Conservation (phyloP, 1,284 basidiomycete genomes). For the Polyporus tsugae region DNA sequence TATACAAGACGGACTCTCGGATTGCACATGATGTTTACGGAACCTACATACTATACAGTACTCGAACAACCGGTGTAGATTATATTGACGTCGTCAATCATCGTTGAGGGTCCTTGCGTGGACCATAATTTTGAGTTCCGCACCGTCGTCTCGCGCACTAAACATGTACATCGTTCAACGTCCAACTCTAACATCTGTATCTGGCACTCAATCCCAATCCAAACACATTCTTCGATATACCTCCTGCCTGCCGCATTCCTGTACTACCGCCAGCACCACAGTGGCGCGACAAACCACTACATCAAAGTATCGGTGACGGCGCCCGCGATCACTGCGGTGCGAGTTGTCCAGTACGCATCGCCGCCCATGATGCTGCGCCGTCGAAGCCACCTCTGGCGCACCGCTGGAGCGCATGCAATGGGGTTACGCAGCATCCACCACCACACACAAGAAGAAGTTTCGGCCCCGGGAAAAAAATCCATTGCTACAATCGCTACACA, state of each 20-base stretch:
- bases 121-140: too few relatives aligned
- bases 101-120: not conserved
- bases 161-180: not conserved
- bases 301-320: not conserved
- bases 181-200: not conserved
- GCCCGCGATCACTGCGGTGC: not conserved
- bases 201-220: not conserved
- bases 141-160: too few relatives aligned
- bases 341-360: not conserved
- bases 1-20: not conserved
- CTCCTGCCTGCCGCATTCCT: not conserved
- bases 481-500: slow-evolving; percentile 16
- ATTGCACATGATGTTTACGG: not conserved
- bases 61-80: not conserved
- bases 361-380: not conserved
- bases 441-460: slow-evolving; percentile 5
- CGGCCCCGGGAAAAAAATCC: slow-evolving; percentile 10
- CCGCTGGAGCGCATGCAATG: too few relatives aligned
- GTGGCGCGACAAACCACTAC: not conserved
- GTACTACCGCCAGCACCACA: not conserved
- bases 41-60: not conserved
- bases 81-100: not conserved
- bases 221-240: not conserved
- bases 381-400: not conserved
- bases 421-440: not conserved